These are phyloP conservation scores for Zygosaccharomyces bisporus DNA, from an alignment of 805 yeast species.

Conservation along the genomic window DNA sequence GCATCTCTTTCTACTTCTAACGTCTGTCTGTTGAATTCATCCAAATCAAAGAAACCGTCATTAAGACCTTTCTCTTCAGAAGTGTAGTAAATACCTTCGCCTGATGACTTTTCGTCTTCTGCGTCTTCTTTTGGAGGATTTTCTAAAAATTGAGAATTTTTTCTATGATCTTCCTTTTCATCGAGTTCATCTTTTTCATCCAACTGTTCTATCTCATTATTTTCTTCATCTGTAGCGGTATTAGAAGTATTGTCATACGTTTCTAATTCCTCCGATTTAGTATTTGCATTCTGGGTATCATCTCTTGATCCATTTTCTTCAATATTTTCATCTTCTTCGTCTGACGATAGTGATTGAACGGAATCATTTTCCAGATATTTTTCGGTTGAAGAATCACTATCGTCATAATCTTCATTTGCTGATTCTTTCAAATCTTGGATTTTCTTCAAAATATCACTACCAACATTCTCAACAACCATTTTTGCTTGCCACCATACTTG, in stretches of 20 bases:
- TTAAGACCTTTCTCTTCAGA: conserved; percentile 64
- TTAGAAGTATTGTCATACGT: conserved; percentile 16
- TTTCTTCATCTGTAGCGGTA: conserved; percentile 29
- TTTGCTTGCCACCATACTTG: conserved; percentile 95
- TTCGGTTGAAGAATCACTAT: conserved; percentile 21
- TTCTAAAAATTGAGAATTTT: conserved; percentile 20
- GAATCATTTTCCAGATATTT: conserved; percentile 14
- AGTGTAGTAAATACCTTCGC: conserved; percentile 27
- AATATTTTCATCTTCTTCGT: conserved; percentile 17
- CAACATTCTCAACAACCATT: conserved; percentile 74
- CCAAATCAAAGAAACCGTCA: conserved; percentile 80
- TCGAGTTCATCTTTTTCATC: background rate
- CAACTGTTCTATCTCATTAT: conserved; percentile 24
- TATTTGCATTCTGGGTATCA: background rate
- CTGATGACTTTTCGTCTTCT: background rate
- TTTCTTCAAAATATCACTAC: conserved; percentile 56
- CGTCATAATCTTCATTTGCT: conserved; percentile 20
- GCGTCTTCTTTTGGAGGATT: conserved; percentile 6
- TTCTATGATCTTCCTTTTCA: conserved; percentile 33
- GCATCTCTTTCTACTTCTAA: conserved; percentile 53
- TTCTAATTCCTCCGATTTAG: background rate
- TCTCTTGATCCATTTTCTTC: conserved; percentile 15
- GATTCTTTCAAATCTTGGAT: conserved; percentile 47
- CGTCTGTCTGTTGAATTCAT: conserved; percentile 76
- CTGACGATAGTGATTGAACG: conserved; percentile 15